phyloP scores from a whole-genome alignment of 352 stramenopile species.

The Plasmopara muralis region DNA sequence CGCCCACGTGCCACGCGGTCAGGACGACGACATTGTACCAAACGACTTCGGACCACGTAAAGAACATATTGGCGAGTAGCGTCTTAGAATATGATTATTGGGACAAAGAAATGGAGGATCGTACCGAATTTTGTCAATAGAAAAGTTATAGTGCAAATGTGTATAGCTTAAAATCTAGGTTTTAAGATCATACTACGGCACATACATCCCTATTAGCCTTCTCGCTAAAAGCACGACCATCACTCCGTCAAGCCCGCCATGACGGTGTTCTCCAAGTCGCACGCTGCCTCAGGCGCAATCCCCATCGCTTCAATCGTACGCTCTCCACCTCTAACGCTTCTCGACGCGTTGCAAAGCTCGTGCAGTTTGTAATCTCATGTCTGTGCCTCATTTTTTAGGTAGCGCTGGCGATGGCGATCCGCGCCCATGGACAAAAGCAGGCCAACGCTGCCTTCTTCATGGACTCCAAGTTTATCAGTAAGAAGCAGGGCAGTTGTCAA shows the following conservation, averaged over 20 bases:
- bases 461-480: conserved; percentile 72
- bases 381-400: conserved; percentile 25
- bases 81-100: too few species aligned
- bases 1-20: conserved; percentile 57
- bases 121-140: too few species aligned
- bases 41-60: conserved; percentile 70
- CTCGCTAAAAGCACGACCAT: too few species aligned
- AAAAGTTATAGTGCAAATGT: too few species aligned
- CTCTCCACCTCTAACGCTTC: background rate
- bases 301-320: conserved; percentile 44
- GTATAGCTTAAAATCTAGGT: too few species aligned
- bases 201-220: too few species aligned
- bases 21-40: conserved; percentile 82
- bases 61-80: too few species aligned
- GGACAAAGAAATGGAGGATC: too few species aligned
- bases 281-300: conserved; percentile 30
- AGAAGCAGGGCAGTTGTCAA: conserved; percentile 61
- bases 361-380: background rate
- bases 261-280: conserved; percentile 55
- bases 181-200: too few species aligned
- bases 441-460: conserved; percentile 37
- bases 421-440: conserved; percentile 48
- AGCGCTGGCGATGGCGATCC: conserved; percentile 56
- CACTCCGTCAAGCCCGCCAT: conserved; percentile 15
- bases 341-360: background rate